These are phyloP conservation scores for Candida krabiensis DNA, from an alignment of 805 yeast genomes.

Conservation along the genomic window DNA sequence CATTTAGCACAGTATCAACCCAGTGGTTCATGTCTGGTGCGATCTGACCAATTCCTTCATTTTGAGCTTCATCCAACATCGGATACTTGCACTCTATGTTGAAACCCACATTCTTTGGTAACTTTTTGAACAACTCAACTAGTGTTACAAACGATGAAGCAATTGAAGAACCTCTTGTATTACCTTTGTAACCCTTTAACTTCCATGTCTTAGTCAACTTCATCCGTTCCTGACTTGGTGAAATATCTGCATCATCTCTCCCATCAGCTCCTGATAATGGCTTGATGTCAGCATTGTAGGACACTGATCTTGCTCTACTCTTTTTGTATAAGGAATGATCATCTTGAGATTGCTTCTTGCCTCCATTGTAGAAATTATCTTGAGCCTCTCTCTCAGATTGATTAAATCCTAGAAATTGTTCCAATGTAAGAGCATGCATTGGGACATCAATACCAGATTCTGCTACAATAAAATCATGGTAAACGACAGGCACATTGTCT, in stretches of 20 bases:
- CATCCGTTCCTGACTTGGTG: slow-evolving; percentile 61
- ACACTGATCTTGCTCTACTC: slow-evolving; percentile 39
- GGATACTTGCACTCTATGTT: slow-evolving; percentile 95
- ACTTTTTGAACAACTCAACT: slow-evolving; percentile 74
- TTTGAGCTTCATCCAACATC: slow-evolving; percentile 88
- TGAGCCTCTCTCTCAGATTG: slow-evolving; percentile 23
- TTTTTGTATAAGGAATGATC: slow-evolving; percentile 31
- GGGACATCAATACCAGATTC: slow-evolving; percentile 96
- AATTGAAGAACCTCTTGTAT: slow-evolving; percentile 81
- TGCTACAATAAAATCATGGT: slow-evolving; percentile 92
- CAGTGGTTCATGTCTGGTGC: slow-evolving; percentile 82
- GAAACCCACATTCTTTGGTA: slow-evolving; percentile 86
- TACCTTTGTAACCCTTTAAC: slow-evolving; percentile 86
- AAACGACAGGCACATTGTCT: slow-evolving; percentile 87
- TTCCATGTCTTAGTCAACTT: slow-evolving; percentile 87
- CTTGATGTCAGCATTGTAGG: slow-evolving; percentile 18
- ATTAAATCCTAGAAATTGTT: slow-evolving; percentile 73
- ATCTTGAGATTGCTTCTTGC: slow-evolving; percentile 26
- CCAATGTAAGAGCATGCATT: slow-evolving; percentile 87
- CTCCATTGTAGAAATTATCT: slow-evolving; percentile 9
- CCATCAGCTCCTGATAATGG: slow-evolving; percentile 1
- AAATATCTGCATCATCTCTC: slow-evolving; percentile 33
- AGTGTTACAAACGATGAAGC: slow-evolving; percentile 91
- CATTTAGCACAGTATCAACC: slow-evolving; percentile 82
- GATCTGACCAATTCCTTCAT: slow-evolving; percentile 83